These are phyloP conservation scores for Synchytrium microbalum DNA, from an alignment of 371 early-diverging fungal genomes.

Conservation along the genomic window DNA sequence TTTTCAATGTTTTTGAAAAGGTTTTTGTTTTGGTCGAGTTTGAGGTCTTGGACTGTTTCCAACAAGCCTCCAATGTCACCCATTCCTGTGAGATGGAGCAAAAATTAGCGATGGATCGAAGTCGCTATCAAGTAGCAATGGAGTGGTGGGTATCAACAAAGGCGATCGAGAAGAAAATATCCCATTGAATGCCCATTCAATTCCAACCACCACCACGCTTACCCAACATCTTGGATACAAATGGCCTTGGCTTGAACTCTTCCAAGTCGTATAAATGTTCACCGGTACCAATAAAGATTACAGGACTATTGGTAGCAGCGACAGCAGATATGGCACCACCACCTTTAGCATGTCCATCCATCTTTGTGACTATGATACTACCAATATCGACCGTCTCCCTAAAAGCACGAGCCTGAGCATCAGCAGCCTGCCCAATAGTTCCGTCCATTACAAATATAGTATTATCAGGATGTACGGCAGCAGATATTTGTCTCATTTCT, in stretches of 20 bases:
- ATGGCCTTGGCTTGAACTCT: constrained; percentile 86
- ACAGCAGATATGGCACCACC: constrained; percentile 99
- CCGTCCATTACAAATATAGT: constrained; percentile 99
- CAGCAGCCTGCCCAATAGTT: constrained; percentile 99
- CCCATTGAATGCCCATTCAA: no score
- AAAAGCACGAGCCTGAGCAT: constrained; percentile 94
- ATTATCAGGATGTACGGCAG: constrained; percentile 83
- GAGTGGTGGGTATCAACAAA: no score
- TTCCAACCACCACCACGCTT: constrained; percentile 4
- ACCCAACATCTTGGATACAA: constrained; percentile 93
- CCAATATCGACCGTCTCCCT: constrained; percentile 95
- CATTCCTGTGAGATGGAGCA: constrained; percentile 55
- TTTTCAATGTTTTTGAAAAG: constrained; percentile 89
- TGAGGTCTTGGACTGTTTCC: constrained; percentile 89
- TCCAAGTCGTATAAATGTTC: constrained; percentile 98
- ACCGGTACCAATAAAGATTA: constrained; percentile 98
- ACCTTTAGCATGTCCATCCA: constrained; percentile 99
- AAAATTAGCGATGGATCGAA: constrained; percentile 5
- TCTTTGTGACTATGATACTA: constrained; percentile 97
- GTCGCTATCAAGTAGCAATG: not conserved
- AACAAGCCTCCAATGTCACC: constrained; percentile 93
- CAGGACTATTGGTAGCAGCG: constrained; percentile 96
- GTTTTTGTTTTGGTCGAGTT: constrained; percentile 80
- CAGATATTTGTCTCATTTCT: constrained; percentile 96
- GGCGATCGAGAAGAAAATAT: no score